phyloP scores from a whole-genome alignment of 768 basidiomycete species.

The Termitomyces sp. region DNA sequence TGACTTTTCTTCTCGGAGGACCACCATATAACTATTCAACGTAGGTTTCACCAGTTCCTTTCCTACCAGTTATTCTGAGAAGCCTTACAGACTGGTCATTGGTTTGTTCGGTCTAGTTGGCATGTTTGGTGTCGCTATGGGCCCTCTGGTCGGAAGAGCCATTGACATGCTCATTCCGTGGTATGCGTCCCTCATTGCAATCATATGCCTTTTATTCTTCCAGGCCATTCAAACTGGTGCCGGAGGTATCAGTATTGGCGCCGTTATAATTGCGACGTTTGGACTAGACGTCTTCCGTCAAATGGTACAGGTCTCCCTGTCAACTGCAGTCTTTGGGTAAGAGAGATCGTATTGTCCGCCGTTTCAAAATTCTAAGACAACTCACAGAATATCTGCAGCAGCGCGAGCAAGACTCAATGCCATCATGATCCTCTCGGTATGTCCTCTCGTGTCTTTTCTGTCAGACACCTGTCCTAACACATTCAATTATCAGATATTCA shows the following conservation, averaged over 20 bases:
- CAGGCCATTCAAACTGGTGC: conserved; percentile 66
- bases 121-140: conserved; percentile 63
- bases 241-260: conserved; percentile 66
- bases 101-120: conserved; percentile 77
- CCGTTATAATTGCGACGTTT: conserved; percentile 66
- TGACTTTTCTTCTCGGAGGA: conserved; percentile 80
- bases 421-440: conserved; percentile 64
- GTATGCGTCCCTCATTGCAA: conserved; percentile 64
- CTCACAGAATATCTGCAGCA: conserved; percentile 30
- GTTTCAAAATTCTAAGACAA: not conserved
- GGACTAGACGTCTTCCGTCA: conserved; percentile 74
- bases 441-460: not conserved
- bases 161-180: conserved; percentile 76
- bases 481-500: conserved; percentile 44
- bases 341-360: not conserved
- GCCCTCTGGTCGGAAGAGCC: conserved; percentile 66
- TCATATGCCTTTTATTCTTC: conserved; percentile 43
- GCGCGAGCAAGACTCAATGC: conserved; percentile 77
- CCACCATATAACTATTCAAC: conserved; percentile 75
- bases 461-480: not conserved
- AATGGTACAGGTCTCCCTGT: conserved; percentile 64
- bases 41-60: conserved; percentile 30
- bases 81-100: conserved; percentile 41
- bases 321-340: conserved; percentile 59
- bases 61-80: not conserved